Evolutionary conservation across 2,329 filamentous ascomycete species (phyloP), one percentile per base, ranked within the genome.

Genomic region (Triangularia verruculosa): DNA sequence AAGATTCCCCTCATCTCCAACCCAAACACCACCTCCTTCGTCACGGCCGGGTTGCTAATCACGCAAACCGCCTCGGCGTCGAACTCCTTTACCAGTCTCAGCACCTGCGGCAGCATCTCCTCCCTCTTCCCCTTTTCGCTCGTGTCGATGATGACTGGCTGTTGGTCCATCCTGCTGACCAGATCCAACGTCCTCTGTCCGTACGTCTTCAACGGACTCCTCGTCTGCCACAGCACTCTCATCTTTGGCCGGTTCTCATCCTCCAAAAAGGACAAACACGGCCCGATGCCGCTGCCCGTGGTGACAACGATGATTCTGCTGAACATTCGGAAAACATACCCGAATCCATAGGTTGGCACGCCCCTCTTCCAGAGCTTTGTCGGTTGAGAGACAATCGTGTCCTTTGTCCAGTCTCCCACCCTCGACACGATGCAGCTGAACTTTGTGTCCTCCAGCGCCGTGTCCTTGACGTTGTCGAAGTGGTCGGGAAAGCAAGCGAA

Each of bases 251-350:
- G 65, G 24, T 67, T 65, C 11, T 69, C 71, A 61, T 70, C 20
- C 86, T n/a, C 88, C 76, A 28, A 83, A 79, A 72, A 77, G 60
- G 84, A 84, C 30, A 88, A 75, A 64, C 83, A 85, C 0, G 86
- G 86, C 0, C 85, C 86, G 63, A 89, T 88, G 2, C 86, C 86
- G 0, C 85, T 87, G 1, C 87, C 87, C 0, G 86, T 89, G 2
- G 84, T 83, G 1, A 89, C 83, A 58, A 89, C 74, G 39, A 89
- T 76, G 62, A 88, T 77, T 13, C 78, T 78, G 54, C 75, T 75
- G 75, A 88, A 89, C 28, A 89, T 77, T 7, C 80, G 77, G 62
- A 85, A 81, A 28, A 86, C 78, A 64, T 85, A 82, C 20, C 86
- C 80, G 34, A 89, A 84, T 53, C 86, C 86, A 62, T 79, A 82